Evolutionary conservation across 768 basidiomycete species (phyloP).

Genomic region (Saitozyma podzolica): DNA sequence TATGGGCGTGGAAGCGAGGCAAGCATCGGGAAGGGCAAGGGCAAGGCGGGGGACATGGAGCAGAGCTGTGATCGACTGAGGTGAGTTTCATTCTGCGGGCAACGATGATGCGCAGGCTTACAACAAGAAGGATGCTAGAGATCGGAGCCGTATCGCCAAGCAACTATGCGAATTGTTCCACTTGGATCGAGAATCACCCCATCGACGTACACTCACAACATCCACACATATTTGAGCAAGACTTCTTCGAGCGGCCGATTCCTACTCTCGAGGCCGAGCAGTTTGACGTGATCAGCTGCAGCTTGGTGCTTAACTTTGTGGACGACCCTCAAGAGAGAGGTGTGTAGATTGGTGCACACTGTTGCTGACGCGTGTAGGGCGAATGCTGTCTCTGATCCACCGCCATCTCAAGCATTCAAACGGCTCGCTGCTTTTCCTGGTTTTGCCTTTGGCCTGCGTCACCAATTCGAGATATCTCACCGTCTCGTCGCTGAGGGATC

Average conservation of each 20-base stretch:
- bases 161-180: constrained; percentile 67
- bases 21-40: constrained; percentile 10
- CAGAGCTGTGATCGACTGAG: not conserved
- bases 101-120: not conserved
- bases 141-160: constrained; percentile 83
- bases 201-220: constrained; percentile 85
- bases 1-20: not conserved
- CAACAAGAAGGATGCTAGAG: constrained; percentile 69
- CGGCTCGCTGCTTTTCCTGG: constrained; percentile 47
- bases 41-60: too few relatives aligned
- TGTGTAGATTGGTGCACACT: constrained; percentile 43
- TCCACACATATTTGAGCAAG: constrained; percentile 77
- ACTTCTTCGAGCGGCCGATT: constrained; percentile 67
- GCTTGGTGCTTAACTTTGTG: constrained; percentile 87
- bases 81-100: too few relatives aligned
- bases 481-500: constrained; percentile 57
- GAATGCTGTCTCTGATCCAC: constrained; percentile 41
- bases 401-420: constrained; percentile 25
- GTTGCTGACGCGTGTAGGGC: constrained; percentile 22
- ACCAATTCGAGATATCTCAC: constrained; percentile 81
- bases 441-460: constrained; percentile 78
- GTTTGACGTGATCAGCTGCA: constrained; percentile 82
- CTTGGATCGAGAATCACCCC: constrained; percentile 72
- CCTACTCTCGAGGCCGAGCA: constrained; percentile 59
- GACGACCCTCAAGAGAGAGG: constrained; percentile 74